Evolutionary conservation across 2,329 filamentous ascomycete genomes (phyloP).

Genomic region (Colletotrichum sp.): DNA sequence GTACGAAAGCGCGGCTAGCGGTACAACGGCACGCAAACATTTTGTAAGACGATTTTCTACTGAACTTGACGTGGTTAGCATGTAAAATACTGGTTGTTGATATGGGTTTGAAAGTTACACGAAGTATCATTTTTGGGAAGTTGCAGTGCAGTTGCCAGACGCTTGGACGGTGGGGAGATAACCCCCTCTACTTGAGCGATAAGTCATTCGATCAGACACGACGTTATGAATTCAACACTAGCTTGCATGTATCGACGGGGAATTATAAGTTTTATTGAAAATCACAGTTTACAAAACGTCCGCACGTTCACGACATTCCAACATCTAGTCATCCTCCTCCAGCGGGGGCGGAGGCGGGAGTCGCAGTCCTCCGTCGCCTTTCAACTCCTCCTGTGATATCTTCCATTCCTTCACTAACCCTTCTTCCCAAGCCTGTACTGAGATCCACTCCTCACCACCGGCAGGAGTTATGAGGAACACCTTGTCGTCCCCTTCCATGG

Average conservation of each 20-base stretch:
- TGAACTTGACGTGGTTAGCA: not conserved
- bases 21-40: not conserved
- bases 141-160: not conserved
- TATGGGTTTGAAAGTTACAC: not conserved
- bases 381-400: not conserved
- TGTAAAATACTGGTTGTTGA: not conserved
- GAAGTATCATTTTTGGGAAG: not conserved
- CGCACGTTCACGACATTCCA: rapidly evolving
- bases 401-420: not conserved
- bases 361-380: not conserved
- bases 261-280: rapidly evolving
- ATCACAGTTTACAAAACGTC: rapidly evolving
- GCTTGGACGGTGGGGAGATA: rapidly evolving
- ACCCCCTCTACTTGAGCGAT: not conserved
- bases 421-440: not conserved
- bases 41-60: not conserved
- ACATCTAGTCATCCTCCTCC: not conserved
- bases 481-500: not conserved
- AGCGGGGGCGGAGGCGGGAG: not conserved
- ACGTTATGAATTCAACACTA: not conserved
- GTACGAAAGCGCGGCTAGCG: not conserved
- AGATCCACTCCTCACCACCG: not conserved
- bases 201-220: not conserved
- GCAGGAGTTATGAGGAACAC: not conserved
- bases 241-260: not conserved